phyloP scores from a whole-genome alignment of 352 stramenopile species.

The Globisporangium cederbergense region DNA sequence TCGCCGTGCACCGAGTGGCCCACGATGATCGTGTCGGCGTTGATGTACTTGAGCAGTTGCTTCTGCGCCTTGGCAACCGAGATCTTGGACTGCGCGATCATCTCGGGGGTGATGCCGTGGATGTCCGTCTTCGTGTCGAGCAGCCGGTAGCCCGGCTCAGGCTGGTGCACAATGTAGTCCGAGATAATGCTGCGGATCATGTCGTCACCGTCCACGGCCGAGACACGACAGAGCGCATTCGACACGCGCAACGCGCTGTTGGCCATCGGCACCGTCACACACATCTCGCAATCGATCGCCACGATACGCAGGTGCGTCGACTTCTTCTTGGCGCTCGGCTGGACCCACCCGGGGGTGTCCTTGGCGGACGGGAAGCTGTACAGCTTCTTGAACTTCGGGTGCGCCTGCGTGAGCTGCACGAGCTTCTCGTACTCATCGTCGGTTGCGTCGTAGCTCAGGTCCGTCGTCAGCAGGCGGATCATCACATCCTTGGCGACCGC shows the following conservation, averaged over 20 bases:
- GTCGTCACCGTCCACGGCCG: constrained; percentile 75
- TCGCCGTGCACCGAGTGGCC: constrained; percentile 80
- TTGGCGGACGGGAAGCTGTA: constrained; percentile 49
- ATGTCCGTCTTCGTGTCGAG: constrained; percentile 82
- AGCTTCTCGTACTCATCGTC: constrained; percentile 68
- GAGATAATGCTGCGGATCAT: constrained; percentile 68
- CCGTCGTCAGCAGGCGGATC: constrained; percentile 48
- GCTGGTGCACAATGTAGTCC: constrained; percentile 84
- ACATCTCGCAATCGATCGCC: constrained; percentile 88
- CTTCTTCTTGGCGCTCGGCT: constrained; percentile 58
- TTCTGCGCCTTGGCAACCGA: constrained; percentile 72
- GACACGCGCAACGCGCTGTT: constrained; percentile 27
- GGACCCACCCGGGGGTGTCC: constrained; percentile 45
- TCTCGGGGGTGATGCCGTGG: constrained; percentile 69
- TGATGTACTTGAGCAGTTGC: constrained; percentile 84
- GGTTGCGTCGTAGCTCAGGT: constrained; percentile 51
- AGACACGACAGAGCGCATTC: constrained; percentile 76
- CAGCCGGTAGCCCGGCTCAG: constrained; percentile 51
- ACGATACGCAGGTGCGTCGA: constrained; percentile 61
- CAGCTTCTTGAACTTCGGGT: constrained; percentile 51
- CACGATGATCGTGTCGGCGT: constrained; percentile 78
- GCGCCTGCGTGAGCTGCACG: constrained; percentile 58
- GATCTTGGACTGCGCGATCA: constrained; percentile 77
- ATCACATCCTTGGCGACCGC: constrained; percentile 71
- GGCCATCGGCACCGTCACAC: constrained; percentile 42